Percentiles rank a stretch among this genome's conserved stretches.
phyloP scores from a whole-genome alignment of 176 grass and related monocot species.

The Tuctoria greenei region DNA sequence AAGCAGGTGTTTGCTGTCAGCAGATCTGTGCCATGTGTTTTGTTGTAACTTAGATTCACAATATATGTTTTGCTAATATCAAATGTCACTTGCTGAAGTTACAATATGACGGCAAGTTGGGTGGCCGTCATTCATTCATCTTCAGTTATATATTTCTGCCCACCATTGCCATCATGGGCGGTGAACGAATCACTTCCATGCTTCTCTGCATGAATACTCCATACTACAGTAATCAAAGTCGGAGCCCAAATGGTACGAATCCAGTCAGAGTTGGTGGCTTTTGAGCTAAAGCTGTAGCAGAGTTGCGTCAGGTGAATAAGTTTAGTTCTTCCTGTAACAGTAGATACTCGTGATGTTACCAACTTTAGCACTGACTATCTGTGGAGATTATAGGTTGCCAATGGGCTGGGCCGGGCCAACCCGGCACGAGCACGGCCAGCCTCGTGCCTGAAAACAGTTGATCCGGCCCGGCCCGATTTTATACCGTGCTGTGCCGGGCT shows the following conservation, averaged over 20 bases:
- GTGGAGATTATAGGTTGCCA: too few species aligned
- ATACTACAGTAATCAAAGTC: too few species aligned
- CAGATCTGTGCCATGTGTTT: conserved; percentile 2
- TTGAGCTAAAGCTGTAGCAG: not conserved
- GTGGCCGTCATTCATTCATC: not conserved
- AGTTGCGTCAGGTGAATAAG: not conserved
- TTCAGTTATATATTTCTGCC: not conserved
- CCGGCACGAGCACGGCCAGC: too few species aligned
- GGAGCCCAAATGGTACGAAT: not conserved
- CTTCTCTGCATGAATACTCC: too few species aligned
- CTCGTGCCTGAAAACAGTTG: too few species aligned
- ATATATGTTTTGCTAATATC: not conserved
- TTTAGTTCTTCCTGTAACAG: not conserved
- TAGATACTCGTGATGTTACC: not conserved
- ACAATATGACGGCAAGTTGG: not conserved
- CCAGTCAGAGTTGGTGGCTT: not conserved
- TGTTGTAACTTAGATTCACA: conserved; percentile 31
- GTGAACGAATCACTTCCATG: too few species aligned
- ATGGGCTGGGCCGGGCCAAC: too few species aligned
- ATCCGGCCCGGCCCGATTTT: too few species aligned
- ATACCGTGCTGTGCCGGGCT: too few species aligned
- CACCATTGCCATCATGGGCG: not conserved
- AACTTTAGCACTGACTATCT: not conserved
- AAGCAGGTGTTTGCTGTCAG: not conserved
- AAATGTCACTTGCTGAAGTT: not conserved